Evolutionary conservation across 768 basidiomycete species (phyloP).

Genomic region (Mycena amicta): DNA sequence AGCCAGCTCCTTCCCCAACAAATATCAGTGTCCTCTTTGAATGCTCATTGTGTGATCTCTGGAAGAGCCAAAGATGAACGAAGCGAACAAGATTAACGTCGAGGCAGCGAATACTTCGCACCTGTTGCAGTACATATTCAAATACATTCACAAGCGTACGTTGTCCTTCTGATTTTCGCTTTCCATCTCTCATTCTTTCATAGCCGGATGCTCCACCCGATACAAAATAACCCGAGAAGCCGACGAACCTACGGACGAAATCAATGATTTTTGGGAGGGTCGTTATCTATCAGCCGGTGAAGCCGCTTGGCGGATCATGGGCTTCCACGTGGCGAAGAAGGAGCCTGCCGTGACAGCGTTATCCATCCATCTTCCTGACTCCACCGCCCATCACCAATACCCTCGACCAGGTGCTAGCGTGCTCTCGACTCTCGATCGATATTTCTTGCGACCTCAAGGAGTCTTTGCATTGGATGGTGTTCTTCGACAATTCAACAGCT

Average conservation of each 20-base stretch:
- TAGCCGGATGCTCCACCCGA: neutral
- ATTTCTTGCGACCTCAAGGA: slow-evolving; percentile 21
- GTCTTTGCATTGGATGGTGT: neutral
- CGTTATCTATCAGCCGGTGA: slow-evolving; percentile 38
- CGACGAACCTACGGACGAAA: slow-evolving; percentile 30
- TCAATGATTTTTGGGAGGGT: slow-evolving; percentile 36
- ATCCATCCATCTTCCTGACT: slow-evolving; percentile 32
- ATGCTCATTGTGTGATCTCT: no score
- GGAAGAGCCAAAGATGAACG: no score
- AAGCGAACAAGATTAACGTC: no score
- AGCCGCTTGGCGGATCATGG: no score
- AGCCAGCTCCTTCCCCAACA: no score
- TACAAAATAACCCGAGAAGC: neutral
- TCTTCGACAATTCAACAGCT: neutral
- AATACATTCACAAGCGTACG: no score
- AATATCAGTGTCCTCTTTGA: no score
- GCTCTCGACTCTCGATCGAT: slow-evolving; percentile 23
- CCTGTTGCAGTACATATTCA: slow-evolving; percentile 41
- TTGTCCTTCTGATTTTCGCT: neutral
- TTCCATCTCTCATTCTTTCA: neutral
- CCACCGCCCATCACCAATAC: slow-evolving; percentile 27
- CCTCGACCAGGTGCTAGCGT: slow-evolving; percentile 3
- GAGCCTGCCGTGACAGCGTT: slow-evolving; percentile 35
- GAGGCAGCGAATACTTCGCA: slow-evolving; percentile 31
- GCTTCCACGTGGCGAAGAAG: slow-evolving; percentile 36